A percentile compares a stretch with the other conserved stretches of the same genome.
These are phyloP conservation scores for Pyrus betulifolia DNA, from an alignment of 306 rosid species.

Conservation along the genomic window DNA sequence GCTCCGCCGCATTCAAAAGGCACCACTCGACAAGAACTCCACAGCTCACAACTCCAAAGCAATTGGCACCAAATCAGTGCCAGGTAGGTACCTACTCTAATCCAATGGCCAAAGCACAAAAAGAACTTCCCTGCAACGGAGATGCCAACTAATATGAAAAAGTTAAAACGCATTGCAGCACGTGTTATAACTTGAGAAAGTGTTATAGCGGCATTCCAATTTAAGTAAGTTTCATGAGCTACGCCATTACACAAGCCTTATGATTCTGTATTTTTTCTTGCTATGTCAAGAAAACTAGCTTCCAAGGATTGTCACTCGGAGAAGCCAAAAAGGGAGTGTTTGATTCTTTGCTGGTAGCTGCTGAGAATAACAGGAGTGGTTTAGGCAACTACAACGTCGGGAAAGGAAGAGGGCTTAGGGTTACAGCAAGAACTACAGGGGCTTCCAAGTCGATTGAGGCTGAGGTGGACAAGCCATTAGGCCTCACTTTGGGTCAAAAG, in stretches of 20 bases:
- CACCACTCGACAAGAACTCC: conserved; percentile 31
- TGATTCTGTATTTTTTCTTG: too few relatives aligned
- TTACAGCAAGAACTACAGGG: conserved; percentile 74
- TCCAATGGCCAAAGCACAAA: neutral
- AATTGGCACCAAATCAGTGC: conserved; percentile 16
- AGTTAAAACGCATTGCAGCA: too few relatives aligned
- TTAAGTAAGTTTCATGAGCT: too few relatives aligned
- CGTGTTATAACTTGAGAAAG: too few relatives aligned
- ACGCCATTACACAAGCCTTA: too few relatives aligned
- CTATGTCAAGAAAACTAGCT: conserved; percentile 48
- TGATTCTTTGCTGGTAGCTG: conserved; percentile 25
- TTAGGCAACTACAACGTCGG: conserved; percentile 14
- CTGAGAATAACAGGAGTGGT: conserved; percentile 3
- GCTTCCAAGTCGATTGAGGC: conserved; percentile 80
- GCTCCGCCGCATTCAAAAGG: conserved; percentile 44
- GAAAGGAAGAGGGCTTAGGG: conserved; percentile 44
- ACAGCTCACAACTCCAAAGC: conserved; percentile 29
- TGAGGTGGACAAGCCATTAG: conserved; percentile 95
- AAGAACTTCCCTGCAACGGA: too few relatives aligned
- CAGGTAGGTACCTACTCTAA: conserved; percentile 29
- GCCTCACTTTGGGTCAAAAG: conserved; percentile 94
- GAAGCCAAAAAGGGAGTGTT: conserved; percentile 56
- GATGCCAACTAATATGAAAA: too few relatives aligned
- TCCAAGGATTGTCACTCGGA: conserved; percentile 63
- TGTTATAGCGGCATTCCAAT: too few relatives aligned